Evolutionary conservation across 2,329 filamentous ascomycete genomes (phyloP), one percentile per base, ranked within the genome.

Genomic region (Fonsecaea monophora): DNA sequence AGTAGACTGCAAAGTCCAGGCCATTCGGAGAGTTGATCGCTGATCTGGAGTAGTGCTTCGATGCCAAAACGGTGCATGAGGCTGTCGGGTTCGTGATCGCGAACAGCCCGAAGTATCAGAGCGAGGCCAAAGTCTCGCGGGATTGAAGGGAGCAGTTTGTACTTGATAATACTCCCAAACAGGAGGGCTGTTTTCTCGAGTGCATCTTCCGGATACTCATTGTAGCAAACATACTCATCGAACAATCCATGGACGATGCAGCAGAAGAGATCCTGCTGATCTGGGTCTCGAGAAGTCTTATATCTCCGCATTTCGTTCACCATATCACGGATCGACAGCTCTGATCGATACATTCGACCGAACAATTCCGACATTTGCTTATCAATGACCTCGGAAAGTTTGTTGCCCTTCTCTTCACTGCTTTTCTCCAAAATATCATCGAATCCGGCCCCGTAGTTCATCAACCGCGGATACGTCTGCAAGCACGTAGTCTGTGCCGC

Each of bases 181-280:
- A 99, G 86, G 9, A 99, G 94, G 3, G 95, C 94, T 0, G 95
- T 99, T 10, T 94, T 98, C 7, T 94, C 94, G 59, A 99, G 82
- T 5, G 95, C 95, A 75, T 97, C 94, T n/a, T 97, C 84, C 0
- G 96, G 96, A 77, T 99, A 99, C 75, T 96, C 94, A 48, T 91
- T 88, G 77, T 97, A 99, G 75, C 97, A 96, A 63, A 90, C 90
- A 77, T 97, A 99, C 81, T 99, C 95, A 74, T 99, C 95, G 73
- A 99, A 97, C 3, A 99, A 83, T 0, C 95, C 95, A 75, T 97
- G 94, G 40, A 99, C 96, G 93, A 99, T 99, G 81, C 94, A 97
- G 13, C 94, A 92, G 77, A 99, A 99, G 6, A 97, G 86, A 76
- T 99, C 95, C 77, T 98, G 95, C 68, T 97, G 92, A 15, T 90